Evolutionary conservation across 1,284 basidiomycete species (phyloP).

Genomic region (Sparassis latifolia): DNA sequence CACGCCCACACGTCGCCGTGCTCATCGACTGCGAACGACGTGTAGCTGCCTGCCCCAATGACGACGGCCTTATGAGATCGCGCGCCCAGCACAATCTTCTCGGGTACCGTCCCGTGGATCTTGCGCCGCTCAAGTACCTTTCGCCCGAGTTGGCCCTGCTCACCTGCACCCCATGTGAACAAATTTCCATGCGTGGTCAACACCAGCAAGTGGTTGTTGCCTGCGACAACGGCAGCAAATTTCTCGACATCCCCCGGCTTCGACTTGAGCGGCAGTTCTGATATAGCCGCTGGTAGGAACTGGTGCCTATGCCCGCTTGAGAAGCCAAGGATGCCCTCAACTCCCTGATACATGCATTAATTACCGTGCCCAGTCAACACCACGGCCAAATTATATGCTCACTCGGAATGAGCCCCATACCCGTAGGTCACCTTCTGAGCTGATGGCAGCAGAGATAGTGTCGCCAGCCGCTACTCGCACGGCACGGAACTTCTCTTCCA

Average conservation of each 20-base stretch:
- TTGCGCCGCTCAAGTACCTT: constrained; percentile 80
- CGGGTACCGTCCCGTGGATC: constrained; percentile 81
- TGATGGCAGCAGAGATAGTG: constrained; percentile 76
- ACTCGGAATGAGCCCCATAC: constrained; percentile 93
- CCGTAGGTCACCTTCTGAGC: constrained; percentile 69
- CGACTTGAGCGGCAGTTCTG: constrained; percentile 37
- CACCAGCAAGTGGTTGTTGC: constrained; percentile 83
- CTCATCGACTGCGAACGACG: constrained; percentile 84
- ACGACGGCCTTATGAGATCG: constrained; percentile 63
- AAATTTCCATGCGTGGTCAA: constrained; percentile 81
- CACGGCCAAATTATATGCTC: constrained; percentile 21
- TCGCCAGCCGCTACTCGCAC: constrained; percentile 79
- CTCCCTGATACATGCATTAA: constrained; percentile 33
- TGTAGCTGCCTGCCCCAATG: constrained; percentile 76
- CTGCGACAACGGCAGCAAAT: constrained; percentile 53
- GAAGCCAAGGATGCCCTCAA: constrained; percentile 83
- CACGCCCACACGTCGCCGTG: constrained; percentile 81
- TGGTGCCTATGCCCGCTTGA: constrained; percentile 57
- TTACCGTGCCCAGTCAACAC: constrained; percentile 3
- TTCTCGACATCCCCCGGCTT: constrained; percentile 16
- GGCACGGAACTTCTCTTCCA: constrained; percentile 75
- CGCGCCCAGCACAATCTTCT: constrained; percentile 67
- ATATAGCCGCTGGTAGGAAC: constrained; percentile 62
- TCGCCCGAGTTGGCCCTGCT: constrained; percentile 82
- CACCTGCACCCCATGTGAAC: constrained; percentile 83